These are phyloP conservation scores for Boletus vermiculosoides DNA, from an alignment of 768 basidiomycete genomes.

Conservation along the genomic window DNA sequence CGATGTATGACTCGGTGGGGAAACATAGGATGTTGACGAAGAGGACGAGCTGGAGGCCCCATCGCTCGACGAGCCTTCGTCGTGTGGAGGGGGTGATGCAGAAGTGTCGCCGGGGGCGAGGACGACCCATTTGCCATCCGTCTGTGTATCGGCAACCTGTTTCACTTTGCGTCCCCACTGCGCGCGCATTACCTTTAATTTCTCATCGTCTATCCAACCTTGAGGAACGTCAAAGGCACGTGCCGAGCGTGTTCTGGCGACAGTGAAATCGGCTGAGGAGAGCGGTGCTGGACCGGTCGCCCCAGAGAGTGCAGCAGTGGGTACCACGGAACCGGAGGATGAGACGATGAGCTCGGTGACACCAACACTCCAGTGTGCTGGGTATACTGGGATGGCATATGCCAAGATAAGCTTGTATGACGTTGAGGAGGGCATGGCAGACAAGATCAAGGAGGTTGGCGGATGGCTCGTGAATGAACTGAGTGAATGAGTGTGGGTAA, in stretches of 20 bases:
- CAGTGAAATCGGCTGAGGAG: slow-evolving; percentile 39
- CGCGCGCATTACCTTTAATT: slow-evolving; percentile 60
- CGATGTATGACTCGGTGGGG: slow-evolving; percentile 44
- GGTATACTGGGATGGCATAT: slow-evolving; percentile 77
- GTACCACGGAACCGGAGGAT: slow-evolving; percentile 16
- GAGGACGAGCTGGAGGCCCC: slow-evolving; percentile 23
- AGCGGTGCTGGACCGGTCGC: slow-evolving; percentile 12
- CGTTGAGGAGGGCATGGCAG: slow-evolving; percentile 49
- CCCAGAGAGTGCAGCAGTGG: slow-evolving; percentile 6
- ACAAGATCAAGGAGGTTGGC: slow-evolving; percentile 78
- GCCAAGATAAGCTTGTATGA: slow-evolving; percentile 73
- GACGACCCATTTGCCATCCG: slow-evolving; percentile 85
- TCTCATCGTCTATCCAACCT: slow-evolving; percentile 69
- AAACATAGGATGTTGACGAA: slow-evolving; percentile 28
- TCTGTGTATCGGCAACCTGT: slow-evolving; percentile 69
- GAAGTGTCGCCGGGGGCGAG: slow-evolving; percentile 58
- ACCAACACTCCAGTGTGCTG: slow-evolving; percentile 76
- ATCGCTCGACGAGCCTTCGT: slow-evolving; percentile 20
- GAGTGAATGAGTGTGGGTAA: slow-evolving; percentile 62
- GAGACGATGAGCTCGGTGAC: slow-evolving; percentile 75
- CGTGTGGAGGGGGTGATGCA: slow-evolving; percentile 11
- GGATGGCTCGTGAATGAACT: slow-evolving; percentile 78
- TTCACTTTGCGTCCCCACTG: slow-evolving; percentile 78
- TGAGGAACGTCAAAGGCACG: slow-evolving; percentile 69
- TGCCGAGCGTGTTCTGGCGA: slow-evolving; percentile 58